phyloP scores from a whole-genome alignment of 2,329 filamentous ascomycete genomes.

The Aspergillus quadricinctus region DNA sequence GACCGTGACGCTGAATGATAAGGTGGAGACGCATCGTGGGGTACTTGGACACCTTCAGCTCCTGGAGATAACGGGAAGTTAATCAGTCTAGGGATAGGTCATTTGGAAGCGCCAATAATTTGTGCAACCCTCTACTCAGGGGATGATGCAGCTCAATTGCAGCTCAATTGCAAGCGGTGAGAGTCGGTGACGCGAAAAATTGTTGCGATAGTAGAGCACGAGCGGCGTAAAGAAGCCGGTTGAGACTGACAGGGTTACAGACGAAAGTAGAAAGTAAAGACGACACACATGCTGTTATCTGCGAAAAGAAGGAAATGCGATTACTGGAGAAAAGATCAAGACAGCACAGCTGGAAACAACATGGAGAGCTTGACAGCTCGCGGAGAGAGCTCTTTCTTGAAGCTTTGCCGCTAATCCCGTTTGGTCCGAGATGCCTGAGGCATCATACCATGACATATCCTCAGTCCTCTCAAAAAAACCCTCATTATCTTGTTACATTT shows the following conservation, averaged over 20 bases:
- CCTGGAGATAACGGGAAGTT: not conserved
- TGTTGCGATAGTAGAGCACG: not conserved
- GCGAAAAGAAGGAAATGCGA: not conserved
- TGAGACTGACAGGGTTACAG: not conserved
- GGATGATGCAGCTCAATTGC: not conserved
- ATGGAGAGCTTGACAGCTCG: not conserved
- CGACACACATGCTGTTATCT: not conserved
- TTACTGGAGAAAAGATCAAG: not conserved
- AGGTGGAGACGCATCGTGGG: conserved; percentile 66
- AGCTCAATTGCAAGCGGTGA: not conserved
- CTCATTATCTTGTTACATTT: not conserved
- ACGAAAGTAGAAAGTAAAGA: not conserved
- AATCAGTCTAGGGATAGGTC: not conserved
- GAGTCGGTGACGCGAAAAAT: not conserved
- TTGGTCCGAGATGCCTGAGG: conserved; percentile 5
- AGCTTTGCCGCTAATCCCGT: conserved; percentile 6
- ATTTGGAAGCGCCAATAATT: not conserved
- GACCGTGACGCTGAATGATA: conserved; percentile 65
- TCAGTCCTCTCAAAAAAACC: not conserved
- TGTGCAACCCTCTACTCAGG: not conserved
- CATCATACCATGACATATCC: not conserved
- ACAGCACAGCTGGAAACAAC: not conserved
- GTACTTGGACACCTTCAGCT: conserved; percentile 1
- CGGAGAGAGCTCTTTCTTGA: not conserved
- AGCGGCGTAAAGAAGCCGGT: not conserved